These are phyloP conservation scores for Bonia amplexicaulis DNA, from an alignment of 176 grass and related monocot genomes.

Conservation along the genomic window DNA sequence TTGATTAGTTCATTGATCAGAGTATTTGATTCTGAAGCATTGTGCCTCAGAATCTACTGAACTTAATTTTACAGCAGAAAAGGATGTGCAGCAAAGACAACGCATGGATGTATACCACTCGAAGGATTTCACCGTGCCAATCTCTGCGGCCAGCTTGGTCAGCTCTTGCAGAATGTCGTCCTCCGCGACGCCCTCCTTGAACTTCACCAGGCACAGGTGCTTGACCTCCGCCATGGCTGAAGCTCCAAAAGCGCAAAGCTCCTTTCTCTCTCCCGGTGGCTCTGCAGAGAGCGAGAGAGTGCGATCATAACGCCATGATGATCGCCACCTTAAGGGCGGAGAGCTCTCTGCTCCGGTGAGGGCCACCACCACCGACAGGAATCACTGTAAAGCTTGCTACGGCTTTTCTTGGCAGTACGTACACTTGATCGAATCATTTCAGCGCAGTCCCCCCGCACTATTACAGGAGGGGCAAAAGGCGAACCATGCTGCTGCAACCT, in stretches of 20 bases:
- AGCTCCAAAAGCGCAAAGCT: neutral
- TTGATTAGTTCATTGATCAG: too few relatives aligned
- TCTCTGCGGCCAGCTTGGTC: conserved; percentile 34
- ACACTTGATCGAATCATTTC: conserved; percentile 27
- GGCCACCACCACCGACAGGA: conserved; percentile 22
- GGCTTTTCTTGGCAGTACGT: neutral
- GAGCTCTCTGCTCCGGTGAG: conserved; percentile 22
- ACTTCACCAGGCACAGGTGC: conserved; percentile 58
- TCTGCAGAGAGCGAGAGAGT: neutral
- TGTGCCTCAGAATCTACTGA: neutral
- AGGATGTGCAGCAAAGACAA: neutral
- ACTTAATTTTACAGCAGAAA: neutral
- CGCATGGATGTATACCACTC: conserved; percentile 51
- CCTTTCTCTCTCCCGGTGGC: neutral
- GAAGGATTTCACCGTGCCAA: conserved; percentile 55
- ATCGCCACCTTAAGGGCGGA: conserved; percentile 22
- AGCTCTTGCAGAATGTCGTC: conserved; percentile 42
- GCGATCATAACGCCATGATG: conserved; percentile 23
- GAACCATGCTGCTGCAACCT: neutral
- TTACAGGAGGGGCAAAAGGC: neutral
- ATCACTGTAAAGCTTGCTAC: neutral
- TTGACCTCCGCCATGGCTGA: conserved; percentile 51
- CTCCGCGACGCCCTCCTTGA: conserved; percentile 51
- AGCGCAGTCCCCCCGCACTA: neutral
- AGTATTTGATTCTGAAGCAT: too few relatives aligned